Evolutionary conservation across 352 stramenopile species (phyloP), one percentile per base, ranked within the genome.

Genomic region (Phytophthora fragariae): DNA sequence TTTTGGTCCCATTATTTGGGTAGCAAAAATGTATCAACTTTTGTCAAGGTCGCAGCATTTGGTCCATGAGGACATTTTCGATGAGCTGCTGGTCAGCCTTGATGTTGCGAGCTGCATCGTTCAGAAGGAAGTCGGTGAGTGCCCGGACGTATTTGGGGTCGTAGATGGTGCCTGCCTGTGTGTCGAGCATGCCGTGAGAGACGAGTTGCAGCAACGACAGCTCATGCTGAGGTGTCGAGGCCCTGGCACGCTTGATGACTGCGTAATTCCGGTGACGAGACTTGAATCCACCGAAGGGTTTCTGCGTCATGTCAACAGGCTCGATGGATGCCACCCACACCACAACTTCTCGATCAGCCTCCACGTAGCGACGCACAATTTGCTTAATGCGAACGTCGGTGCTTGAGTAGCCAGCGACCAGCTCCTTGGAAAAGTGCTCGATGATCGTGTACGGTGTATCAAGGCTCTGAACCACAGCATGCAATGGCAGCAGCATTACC

Each of bases 181-280:
- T 82, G 56, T 90, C 73, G 29, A 84, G 77, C 54, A 83, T 88
- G 19, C 82, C 78, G 56, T 90, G 74, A 17, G 77, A 76, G 47
- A 81, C 81, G 60, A 79, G 80, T 54, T 90, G 80, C 52, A 92
- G 60, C 35, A 91, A 75, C 31, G 82, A 80, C 37, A 77, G 68
- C 37, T 85, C 72, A 21, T 74, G 66, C 54, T 77, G 58, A 12
- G 70, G 62, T 39, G 72, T 69, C 9, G 80, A 84, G 15, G 58
- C 57, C 57, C 44, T 75, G 10, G 83, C 70, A 14, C 65, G 80
- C 50, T 85, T 83, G 37, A 91, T 74, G 62, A 92, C 69, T 50
- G 88, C 80, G 73, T 89, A 92, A 19, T 82, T 83, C 15, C 82
- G 76, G 53, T 92, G 80, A 1, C 74, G 66, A 33, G 87, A 91